A percentile compares a stretch with the other conserved stretches of the same genome.
phyloP scores from a whole-genome alignment of 148 eudicot species.

The Gaultheria prostrata region DNA sequence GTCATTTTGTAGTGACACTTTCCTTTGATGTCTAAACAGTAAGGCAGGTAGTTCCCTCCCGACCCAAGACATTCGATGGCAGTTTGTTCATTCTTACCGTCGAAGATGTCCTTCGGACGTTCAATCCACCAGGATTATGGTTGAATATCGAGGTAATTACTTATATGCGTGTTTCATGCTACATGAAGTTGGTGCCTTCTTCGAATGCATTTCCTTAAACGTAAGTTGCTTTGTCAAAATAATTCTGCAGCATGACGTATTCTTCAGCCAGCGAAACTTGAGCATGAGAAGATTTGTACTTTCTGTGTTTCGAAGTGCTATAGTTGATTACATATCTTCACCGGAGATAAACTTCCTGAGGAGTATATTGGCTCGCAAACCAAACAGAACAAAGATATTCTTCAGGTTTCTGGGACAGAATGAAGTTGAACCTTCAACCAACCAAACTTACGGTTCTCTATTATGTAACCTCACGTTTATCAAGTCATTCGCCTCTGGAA shows the following conservation, averaged over 20 bases:
- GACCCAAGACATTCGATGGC: constrained; percentile 42
- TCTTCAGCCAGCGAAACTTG: constrained; percentile 65
- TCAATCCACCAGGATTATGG: constrained; percentile 60
- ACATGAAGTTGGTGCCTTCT: background rate
- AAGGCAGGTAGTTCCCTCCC: constrained; percentile 45
- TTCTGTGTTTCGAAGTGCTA: constrained; percentile 41
- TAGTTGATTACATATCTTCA: constrained; percentile 68
- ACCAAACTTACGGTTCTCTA: constrained; percentile 74
- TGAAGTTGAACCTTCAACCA: constrained; percentile 61
- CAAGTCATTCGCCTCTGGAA: constrained; percentile 84
- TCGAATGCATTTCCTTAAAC: background rate
- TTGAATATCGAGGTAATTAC: constrained; percentile 66
- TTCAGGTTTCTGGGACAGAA: constrained; percentile 56
- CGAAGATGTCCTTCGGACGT: constrained; percentile 33
- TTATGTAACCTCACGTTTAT: constrained; percentile 60
- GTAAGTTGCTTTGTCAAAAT: background rate
- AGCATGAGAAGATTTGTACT: constrained; percentile 66
- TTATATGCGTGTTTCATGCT: background rate
- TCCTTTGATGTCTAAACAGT: constrained; percentile 33
- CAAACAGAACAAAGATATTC: constrained; percentile 52
- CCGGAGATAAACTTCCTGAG: constrained; percentile 75
- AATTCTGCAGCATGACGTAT: constrained; percentile 63
- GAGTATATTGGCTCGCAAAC: constrained; percentile 46
- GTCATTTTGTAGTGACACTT: background rate
- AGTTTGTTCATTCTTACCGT: constrained; percentile 46